Percentiles rank a stretch among this genome's conserved stretches.
Evolutionary conservation across 2,329 filamentous ascomycete species (phyloP).

Genomic region (Niveomyces coronatus): DNA sequence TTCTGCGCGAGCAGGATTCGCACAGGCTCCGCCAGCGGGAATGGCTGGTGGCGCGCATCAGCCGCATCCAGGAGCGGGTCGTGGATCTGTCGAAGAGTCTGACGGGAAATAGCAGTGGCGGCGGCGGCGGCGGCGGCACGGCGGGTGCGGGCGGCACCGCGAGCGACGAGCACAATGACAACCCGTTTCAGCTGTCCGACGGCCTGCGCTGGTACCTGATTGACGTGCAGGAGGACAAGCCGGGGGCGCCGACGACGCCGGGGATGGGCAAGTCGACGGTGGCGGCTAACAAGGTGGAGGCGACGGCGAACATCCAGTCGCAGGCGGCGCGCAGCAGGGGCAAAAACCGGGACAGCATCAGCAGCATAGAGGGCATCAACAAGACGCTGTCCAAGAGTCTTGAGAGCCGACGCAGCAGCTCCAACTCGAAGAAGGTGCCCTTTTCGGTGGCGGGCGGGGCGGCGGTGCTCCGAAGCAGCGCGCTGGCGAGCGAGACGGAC

Average conservation of each 20-base stretch:
- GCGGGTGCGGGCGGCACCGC: constrained; percentile 42
- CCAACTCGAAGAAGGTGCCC: constrained; percentile 68
- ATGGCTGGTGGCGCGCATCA: constrained; percentile 93
- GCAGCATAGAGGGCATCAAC: constrained; percentile 61
- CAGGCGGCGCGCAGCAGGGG: constrained; percentile 36
- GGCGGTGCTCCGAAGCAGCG: constrained; percentile 36
- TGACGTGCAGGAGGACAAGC: constrained; percentile 87
- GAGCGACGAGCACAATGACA: constrained; percentile 71
- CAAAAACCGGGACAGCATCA: constrained; percentile 33
- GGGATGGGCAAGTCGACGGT: constrained; percentile 88
- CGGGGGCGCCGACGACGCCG: constrained; percentile 82
- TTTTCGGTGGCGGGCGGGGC: constrained; percentile 35
- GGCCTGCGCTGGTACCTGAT: constrained; percentile 94
- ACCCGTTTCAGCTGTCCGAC: constrained; percentile 93
- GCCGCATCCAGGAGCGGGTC: constrained; percentile 81
- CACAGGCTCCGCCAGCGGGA: constrained; percentile 79
- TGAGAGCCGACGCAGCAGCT: constrained; percentile 83
- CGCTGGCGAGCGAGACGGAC: constrained; percentile 48
- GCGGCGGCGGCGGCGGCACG: no score
- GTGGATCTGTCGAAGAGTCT: constrained; percentile 83
- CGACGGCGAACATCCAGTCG: constrained; percentile 60
- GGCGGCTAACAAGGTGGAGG: constrained; percentile 77
- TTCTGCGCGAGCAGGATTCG: constrained; percentile 82
- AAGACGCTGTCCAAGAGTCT: constrained; percentile 78
- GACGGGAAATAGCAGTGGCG: constrained; percentile 24